phyloP scores from a whole-genome alignment of 1,284 basidiomycete genomes.

The Blastosporella zonata region DNA sequence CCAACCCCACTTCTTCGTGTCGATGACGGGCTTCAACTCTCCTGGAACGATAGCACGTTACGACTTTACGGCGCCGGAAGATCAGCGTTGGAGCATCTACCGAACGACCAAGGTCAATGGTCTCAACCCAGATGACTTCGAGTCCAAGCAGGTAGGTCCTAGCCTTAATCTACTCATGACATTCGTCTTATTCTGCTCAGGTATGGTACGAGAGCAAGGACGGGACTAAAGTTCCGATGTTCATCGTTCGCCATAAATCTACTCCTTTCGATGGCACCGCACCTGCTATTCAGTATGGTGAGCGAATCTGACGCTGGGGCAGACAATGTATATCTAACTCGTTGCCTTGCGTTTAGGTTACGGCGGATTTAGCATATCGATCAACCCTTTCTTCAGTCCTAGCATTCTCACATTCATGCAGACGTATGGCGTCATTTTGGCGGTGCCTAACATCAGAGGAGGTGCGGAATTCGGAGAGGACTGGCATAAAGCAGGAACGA shows the following conservation, averaged over 20 bases:
- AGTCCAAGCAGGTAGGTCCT: constrained; percentile 55
- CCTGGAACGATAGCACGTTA: constrained; percentile 70
- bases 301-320: too few relatives aligned
- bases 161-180: neutral
- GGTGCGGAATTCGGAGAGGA: constrained; percentile 83
- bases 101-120: constrained; percentile 63
- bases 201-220: constrained; percentile 81
- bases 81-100: constrained; percentile 58
- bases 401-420: constrained; percentile 76
- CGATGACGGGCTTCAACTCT: constrained; percentile 69
- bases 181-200: constrained; percentile 25
- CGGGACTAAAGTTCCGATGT: constrained; percentile 84
- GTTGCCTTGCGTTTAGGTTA: constrained; percentile 48
- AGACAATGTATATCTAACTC: neutral
- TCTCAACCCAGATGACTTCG: constrained; percentile 70
- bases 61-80: constrained; percentile 48
- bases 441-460: constrained; percentile 76
- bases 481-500: constrained; percentile 74
- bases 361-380: constrained; percentile 75
- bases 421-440: constrained; percentile 72
- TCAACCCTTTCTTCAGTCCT: constrained; percentile 72
- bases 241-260: constrained; percentile 75
- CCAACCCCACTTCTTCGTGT: constrained; percentile 68
- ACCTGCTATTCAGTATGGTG: constrained; percentile 78
- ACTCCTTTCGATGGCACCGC: constrained; percentile 75